Conservation (phyloP, 148 eudicot genomes). For the Camellia japonica region DNA sequence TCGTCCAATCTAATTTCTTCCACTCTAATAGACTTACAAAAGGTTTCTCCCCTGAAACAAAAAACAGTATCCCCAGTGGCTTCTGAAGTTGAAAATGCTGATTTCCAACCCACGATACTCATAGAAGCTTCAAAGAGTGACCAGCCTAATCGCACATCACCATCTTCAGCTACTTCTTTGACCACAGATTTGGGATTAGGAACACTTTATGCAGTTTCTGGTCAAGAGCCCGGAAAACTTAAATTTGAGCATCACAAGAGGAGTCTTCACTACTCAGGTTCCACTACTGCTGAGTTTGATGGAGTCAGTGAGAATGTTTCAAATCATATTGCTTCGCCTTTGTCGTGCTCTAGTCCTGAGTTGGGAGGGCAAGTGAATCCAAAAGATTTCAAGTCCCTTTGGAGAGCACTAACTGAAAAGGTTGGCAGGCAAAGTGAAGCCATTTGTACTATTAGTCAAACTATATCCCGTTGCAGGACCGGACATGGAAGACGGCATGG, state of each 20-base stretch:
- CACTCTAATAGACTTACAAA: conserved; percentile 26
- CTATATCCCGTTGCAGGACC: conserved; percentile 40
- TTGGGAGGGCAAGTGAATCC: conserved; percentile 28
- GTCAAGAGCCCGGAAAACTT: conserved; percentile 24
- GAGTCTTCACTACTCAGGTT: conserved; percentile 21
- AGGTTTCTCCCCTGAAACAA: conserved; percentile 16
- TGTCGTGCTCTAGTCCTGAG: conserved; percentile 9
- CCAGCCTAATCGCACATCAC: conserved; percentile 20
- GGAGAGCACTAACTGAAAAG: conserved; percentile 38
- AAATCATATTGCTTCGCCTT: conserved; percentile 18
- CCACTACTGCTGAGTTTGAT: conserved; percentile 27
- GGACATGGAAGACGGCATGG: conserved; percentile 35
- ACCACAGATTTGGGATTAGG: conserved; percentile 80
- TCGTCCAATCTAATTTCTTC: conserved; percentile 35
- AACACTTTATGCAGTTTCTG: conserved; percentile 32
- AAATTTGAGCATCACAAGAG: conserved; percentile 21
- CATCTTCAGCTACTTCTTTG: conserved; percentile 41
- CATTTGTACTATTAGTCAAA: conserved; percentile 30
- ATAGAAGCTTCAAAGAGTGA: conserved; percentile 21
- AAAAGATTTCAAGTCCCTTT: conserved; percentile 53
- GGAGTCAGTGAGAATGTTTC: conserved; percentile 22
- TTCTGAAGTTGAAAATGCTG: conserved; percentile 21
- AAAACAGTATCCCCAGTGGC: conserved; percentile 13
- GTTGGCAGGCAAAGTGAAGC: conserved; percentile 61
- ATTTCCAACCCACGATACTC: conserved; percentile 18